phyloP scores from a whole-genome alignment of 805 yeast species.

The Lipomyces chichibuensis region DNA sequence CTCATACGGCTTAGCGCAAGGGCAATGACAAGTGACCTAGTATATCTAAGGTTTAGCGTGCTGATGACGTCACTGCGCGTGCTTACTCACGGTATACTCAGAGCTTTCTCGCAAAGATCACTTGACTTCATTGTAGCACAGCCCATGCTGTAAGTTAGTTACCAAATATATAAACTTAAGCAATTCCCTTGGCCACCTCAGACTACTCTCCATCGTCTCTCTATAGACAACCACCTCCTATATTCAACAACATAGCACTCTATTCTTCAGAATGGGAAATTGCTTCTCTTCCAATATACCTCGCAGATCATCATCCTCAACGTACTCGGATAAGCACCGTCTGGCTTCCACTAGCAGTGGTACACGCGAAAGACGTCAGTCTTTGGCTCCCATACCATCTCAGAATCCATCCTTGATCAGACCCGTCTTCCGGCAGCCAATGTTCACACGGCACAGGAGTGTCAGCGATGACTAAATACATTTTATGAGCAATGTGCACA shows the following conservation, averaged over 20 bases:
- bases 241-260: neutral
- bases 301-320: neutral
- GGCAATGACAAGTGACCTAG: neutral
- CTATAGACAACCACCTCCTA: neutral
- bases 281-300: slow-evolving; percentile 15
- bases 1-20: neutral
- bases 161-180: neutral
- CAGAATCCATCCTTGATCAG: slow-evolving; percentile 19
- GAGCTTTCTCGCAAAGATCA: neutral
- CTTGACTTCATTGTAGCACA: neutral
- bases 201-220: neutral
- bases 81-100: neutral
- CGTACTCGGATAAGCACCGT: slow-evolving; percentile 8
- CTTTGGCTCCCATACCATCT: slow-evolving; percentile 32
- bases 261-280: slow-evolving; percentile 23
- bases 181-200: neutral
- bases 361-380: slow-evolving; percentile 20
- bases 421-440: slow-evolving; percentile 23
- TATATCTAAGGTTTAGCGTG: neutral
- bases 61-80: neutral
- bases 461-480: neutral
- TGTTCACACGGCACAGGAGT: slow-evolving; percentile 13
- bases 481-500: neutral
- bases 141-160: neutral
- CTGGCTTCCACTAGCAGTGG: slow-evolving; percentile 9